Evolutionary conservation across 1,139 yeast species (phyloP), one percentile per base, ranked within the genome.

Genomic region (Geotrichum candidum): DNA sequence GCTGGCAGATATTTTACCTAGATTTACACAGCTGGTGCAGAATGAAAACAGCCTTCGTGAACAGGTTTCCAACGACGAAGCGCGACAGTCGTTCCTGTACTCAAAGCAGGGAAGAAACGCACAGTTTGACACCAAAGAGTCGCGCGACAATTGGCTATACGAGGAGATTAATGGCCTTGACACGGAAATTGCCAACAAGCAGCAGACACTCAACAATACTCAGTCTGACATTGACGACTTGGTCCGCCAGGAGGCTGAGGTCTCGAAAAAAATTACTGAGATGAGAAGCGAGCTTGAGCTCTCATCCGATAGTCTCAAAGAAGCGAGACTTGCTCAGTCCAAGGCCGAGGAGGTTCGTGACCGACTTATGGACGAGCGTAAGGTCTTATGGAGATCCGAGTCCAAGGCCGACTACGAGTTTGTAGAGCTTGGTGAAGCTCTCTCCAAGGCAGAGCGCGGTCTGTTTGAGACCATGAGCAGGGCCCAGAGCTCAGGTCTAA

Each of bases 321-420:
- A 59, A 7, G 60, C 63, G 18, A 45, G 56, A 29, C 7, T 23
- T 11, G 50, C 56, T 25, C 63, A 57, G 38, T 29, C 64, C 11
- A 64, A 63, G 3, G 64, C 67, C 9, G 67, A 63, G 41, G 50
- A 64, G 6, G 55, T 50, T 13, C 68, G 72, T 29, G 72, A 69
- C 38, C 74, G 71, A 3, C 77, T 84, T 38, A 79, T 83, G 18
- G 97, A 92, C 69, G 79, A 82, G 64, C 81, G 96, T 67, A 90
- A 89, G 70, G 76, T 75, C 15, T 74, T 87, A 18, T 90, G 97
- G 97, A 84, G 97, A 71, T 85, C 86, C 46, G 96, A 90, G 69
- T 84, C 88, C 61, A 83, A 83, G 66, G 73, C 81, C 48, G 83
- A 82, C 65, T 82, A 87, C 45, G 76, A 85, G 13, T 70, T 80